Conservation (phyloP, 352 stramenopile species). For the Pythium chondricola region DNA sequence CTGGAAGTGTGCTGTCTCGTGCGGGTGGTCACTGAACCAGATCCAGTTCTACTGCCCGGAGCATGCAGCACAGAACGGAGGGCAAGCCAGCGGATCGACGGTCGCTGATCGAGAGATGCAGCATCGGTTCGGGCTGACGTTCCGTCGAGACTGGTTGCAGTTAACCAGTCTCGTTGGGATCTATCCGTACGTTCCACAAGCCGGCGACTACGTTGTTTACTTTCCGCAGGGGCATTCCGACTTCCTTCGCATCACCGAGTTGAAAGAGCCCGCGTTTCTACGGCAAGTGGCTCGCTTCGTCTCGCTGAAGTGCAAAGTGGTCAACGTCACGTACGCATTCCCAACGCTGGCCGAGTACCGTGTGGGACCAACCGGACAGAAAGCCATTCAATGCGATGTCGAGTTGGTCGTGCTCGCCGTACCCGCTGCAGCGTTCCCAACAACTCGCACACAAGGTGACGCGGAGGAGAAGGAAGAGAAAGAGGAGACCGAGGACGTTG, state of each 20-base stretch:
- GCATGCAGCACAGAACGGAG: conserved; percentile 25
- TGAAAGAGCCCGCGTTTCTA: conserved; percentile 44
- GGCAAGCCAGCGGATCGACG: background rate
- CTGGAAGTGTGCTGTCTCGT: conserved; percentile 74
- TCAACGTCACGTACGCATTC: conserved; percentile 74
- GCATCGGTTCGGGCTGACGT: conserved; percentile 55
- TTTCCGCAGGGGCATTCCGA: conserved; percentile 61
- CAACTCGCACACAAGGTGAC: conserved; percentile 6
- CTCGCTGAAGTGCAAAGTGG: conserved; percentile 68
- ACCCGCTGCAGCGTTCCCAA: conserved; percentile 23
- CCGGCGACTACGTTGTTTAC: conserved; percentile 79
- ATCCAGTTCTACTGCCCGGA: conserved; percentile 81
- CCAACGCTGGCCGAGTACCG: conserved; percentile 48
- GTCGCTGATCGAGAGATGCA: conserved; percentile 10
- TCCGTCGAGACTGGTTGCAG: conserved; percentile 79
- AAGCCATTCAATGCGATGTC: conserved; percentile 47
- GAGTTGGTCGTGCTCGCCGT: conserved; percentile 55
- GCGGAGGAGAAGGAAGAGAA: conserved; percentile 33
- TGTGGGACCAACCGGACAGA: conserved; percentile 1
- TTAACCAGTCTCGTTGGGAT: conserved; percentile 34
- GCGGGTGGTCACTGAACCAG: conserved; percentile 64
- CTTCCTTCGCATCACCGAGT: conserved; percentile 33
- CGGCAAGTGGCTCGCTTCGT: conserved; percentile 48
- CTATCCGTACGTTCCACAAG: conserved; percentile 75
- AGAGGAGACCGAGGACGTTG: conserved; percentile 13